Percentiles rank a stretch among this genome's conserved stretches.
These are phyloP conservation scores for Euclidium syriacum DNA, from an alignment of 345 rosid species.

Conservation along the genomic window DNA sequence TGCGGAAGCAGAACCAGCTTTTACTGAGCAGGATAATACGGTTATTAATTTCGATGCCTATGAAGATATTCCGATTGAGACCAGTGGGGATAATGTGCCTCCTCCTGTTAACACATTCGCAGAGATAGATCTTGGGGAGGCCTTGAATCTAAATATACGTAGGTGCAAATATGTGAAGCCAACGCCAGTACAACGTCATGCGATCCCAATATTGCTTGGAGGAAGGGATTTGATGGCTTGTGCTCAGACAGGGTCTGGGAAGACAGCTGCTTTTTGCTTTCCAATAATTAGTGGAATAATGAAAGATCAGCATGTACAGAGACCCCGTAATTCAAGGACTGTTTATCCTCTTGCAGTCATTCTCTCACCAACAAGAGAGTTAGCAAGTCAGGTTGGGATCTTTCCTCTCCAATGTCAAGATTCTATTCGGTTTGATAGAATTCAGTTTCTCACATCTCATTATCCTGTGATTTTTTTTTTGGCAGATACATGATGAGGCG, in stretches of 20 bases:
- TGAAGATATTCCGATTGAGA: constrained; percentile 96
- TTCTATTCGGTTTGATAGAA: constrained; percentile 7
- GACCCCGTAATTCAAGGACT: constrained; percentile 81
- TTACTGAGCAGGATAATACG: constrained; percentile 59
- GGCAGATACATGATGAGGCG: constrained; percentile 98
- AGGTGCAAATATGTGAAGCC: constrained; percentile 98
- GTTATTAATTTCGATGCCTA: constrained; percentile 95
- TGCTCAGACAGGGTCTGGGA: constrained; percentile 99
- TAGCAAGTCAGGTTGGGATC: constrained; percentile 87
- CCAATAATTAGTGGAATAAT: constrained; percentile 92
- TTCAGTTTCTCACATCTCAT: constrained; percentile 4
- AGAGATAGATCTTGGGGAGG: constrained; percentile 91
- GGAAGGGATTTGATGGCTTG: constrained; percentile 99
- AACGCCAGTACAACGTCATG: constrained; percentile 90
- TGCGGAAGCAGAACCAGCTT: constrained; percentile 38
- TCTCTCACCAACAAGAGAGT: constrained; percentile 96
- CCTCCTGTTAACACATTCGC: constrained; percentile 86
- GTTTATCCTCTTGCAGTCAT: constrained; percentile 91
- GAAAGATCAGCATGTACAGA: constrained; percentile 60
- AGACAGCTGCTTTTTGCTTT: constrained; percentile 98
- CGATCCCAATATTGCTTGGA: constrained; percentile 74
- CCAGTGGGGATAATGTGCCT: constrained; percentile 95
- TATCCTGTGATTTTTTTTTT: not conserved
- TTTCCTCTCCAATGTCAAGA: constrained; percentile 1
- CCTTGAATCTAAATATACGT: constrained; percentile 65